Percentiles rank a stretch among this genome's conserved stretches.
These are phyloP conservation scores for Hemisphaericaspora lyxosophila DNA, from an alignment of 1,139 yeast genomes.

Conservation along the genomic window DNA sequence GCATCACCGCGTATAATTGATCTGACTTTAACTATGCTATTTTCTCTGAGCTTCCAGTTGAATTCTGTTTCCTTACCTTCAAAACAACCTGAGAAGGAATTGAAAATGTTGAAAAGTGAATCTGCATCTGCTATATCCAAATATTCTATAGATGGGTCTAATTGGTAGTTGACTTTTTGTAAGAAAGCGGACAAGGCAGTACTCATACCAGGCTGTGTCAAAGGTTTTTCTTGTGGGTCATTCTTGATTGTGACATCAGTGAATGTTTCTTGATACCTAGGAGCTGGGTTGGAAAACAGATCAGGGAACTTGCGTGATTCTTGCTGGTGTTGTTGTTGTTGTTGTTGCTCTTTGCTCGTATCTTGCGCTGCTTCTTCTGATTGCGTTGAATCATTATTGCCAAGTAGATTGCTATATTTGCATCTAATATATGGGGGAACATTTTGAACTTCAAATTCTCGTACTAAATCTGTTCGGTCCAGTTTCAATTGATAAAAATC, in stretches of 20 bases:
- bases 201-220: no score
- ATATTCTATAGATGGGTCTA: slow-evolving; percentile 26
- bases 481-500: slow-evolving; percentile 29
- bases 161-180: slow-evolving; percentile 22
- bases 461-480: slow-evolving; percentile 45
- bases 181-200: slow-evolving; percentile 18
- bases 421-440: slow-evolving; percentile 20
- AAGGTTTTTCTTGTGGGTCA: no score
- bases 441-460: slow-evolving; percentile 44
- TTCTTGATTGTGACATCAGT: no score
- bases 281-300: no score
- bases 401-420: not conserved
- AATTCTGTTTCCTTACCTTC: slow-evolving; percentile 84
- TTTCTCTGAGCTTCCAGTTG: slow-evolving; percentile 81
- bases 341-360: not conserved
- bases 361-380: not conserved
- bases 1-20: slow-evolving; percentile 60
- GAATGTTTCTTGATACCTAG: not conserved
- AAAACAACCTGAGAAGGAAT: slow-evolving; percentile 39
- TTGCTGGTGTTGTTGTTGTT: no score
- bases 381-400: not conserved
- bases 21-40: slow-evolving; percentile 56
- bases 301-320: no score
- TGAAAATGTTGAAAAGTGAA: slow-evolving; percentile 18
- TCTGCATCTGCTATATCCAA: slow-evolving; percentile 18